A percentile compares a stretch with the other conserved stretches of the same genome.
Conservation (phyloP, 768 basidiomycete genomes). For the Agaricus blazei region DNA sequence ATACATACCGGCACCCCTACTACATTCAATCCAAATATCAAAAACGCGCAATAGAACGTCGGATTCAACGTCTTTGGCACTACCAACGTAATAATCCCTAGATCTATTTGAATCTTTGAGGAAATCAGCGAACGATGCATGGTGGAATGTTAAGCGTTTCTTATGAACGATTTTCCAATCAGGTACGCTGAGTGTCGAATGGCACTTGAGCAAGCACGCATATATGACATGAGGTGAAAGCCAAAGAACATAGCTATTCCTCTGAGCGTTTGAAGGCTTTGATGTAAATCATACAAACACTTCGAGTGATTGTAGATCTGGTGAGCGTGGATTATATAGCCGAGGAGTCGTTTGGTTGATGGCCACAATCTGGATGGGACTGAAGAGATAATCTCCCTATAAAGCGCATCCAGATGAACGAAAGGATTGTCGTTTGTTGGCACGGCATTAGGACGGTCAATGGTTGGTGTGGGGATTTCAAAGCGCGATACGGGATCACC, state of each 20-base stretch:
- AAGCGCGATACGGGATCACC: background rate
- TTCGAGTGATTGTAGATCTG: no score
- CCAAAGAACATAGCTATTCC: background rate
- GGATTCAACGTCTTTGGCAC: background rate
- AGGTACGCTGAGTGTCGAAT: background rate
- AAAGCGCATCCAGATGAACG: background rate
- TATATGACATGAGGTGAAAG: background rate
- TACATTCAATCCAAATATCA: background rate
- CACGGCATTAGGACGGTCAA: background rate
- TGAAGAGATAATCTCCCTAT: background rate
- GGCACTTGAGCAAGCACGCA: background rate
- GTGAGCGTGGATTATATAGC: background rate
- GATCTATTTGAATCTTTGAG: background rate
- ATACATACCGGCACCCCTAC: no score
- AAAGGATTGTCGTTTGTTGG: background rate
- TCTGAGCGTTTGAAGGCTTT: background rate
- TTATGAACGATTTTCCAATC: no score
- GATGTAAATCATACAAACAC: background rate
- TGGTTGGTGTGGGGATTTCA: background rate
- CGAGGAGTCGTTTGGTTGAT: background rate
- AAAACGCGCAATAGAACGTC: background rate
- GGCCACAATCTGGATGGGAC: background rate
- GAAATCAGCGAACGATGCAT: slow-evolving; percentile 33
- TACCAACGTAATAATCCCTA: slow-evolving; percentile 9
- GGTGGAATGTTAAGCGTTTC: background rate